Conservation (phyloP, 371 early-diverging fungal genomes). For the Phascolomyces articulosus region DNA sequence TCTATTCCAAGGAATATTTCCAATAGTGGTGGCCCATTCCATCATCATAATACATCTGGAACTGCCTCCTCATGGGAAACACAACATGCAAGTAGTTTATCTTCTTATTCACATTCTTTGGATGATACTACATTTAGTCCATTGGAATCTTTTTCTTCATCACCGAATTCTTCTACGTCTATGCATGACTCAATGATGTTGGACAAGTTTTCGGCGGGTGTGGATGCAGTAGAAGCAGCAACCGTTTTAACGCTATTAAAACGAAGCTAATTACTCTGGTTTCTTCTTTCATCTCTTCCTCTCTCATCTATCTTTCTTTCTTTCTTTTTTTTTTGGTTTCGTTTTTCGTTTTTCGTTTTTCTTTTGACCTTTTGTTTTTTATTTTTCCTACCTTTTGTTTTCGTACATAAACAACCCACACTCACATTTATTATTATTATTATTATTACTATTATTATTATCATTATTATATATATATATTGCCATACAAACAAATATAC, state of each 20-base stretch:
- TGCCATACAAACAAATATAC: too few species aligned
- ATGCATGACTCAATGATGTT: slow-evolving; percentile 10
- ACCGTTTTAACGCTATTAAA: slow-evolving; percentile 42
- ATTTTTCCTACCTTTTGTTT: too few species aligned
- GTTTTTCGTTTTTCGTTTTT: neutral
- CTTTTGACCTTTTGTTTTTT: too few species aligned
- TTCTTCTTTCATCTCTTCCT: too few species aligned
- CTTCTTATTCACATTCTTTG: slow-evolving; percentile 10
- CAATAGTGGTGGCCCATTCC: neutral
- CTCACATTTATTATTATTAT: too few species aligned
- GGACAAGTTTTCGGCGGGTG: slow-evolving; percentile 19
- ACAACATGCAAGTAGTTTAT: slow-evolving; percentile 7
- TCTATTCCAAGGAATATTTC: slow-evolving; percentile 1
- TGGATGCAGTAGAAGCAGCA: slow-evolving; percentile 46
- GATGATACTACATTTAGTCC: slow-evolving; percentile 11
- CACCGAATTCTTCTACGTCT: slow-evolving; percentile 10
- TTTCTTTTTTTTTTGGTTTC: too few species aligned
- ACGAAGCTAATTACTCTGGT: slow-evolving; percentile 24
- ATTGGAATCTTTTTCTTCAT: slow-evolving; percentile 9
- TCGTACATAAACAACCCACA: too few species aligned
- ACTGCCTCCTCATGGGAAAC: neutral
- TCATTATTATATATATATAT: too few species aligned
- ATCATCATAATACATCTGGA: too few species aligned
- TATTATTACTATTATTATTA: too few species aligned
- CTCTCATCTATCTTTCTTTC: too few species aligned